Conservation (phyloP, 371 early-diverging fungal genomes). For the Mucor circinelloides region DNA sequence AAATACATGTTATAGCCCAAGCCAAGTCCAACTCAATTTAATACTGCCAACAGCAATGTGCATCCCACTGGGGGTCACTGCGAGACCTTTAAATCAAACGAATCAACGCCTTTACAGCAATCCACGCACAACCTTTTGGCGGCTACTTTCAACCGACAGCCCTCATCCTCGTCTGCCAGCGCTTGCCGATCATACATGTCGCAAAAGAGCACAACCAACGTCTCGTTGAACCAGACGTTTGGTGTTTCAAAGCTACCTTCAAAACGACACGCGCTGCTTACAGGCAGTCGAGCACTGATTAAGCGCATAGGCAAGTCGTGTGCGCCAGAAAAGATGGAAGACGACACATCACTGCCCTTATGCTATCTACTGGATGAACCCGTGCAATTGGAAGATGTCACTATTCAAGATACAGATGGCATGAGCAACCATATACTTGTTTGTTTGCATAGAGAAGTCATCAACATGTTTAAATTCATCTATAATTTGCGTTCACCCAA, state of each 20-base stretch:
- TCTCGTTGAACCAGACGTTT: background rate
- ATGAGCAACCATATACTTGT: conserved; percentile 46
- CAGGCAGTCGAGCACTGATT: conserved; percentile 26
- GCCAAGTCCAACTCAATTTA: background rate
- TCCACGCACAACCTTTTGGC: background rate
- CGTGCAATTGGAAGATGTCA: conserved; percentile 29
- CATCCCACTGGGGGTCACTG: background rate
- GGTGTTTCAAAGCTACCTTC: conserved; percentile 11
- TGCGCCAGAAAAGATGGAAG: conserved; percentile 22
- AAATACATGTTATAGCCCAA: background rate
- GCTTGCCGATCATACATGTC: background rate
- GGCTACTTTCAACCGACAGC: background rate
- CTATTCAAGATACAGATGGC: conserved; percentile 34
- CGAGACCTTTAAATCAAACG: background rate
- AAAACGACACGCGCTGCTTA: conserved; percentile 16
- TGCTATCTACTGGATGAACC: conserved; percentile 54
- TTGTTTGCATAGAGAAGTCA: conserved; percentile 46
- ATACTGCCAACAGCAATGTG: background rate
- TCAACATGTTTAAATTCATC: conserved; percentile 51
- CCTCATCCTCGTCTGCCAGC: background rate
- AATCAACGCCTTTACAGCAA: background rate
- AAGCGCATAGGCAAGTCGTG: conserved; percentile 13
- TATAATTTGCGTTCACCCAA: conserved; percentile 48
- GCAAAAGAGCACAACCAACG: background rate
- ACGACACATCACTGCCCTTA: conserved; percentile 38